Percentiles rank a stretch among this genome's conserved stretches.
These are phyloP conservation scores for Fusarium sterilihyphosum DNA, from an alignment of 2,329 filamentous ascomycete species.

Conservation along the genomic window DNA sequence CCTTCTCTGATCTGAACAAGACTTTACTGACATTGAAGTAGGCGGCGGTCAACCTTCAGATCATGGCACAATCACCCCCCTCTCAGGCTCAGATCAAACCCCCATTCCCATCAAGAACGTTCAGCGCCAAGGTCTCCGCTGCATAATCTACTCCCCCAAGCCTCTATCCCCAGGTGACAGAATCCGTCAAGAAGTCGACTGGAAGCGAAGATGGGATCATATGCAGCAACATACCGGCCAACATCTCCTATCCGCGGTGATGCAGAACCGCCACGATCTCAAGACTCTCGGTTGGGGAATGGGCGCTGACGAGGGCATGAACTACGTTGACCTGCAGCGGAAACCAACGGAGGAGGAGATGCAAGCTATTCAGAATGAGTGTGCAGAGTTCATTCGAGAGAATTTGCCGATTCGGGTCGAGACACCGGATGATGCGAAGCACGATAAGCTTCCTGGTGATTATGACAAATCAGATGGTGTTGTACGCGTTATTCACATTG, in stretches of 20 bases:
- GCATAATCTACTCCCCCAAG: constrained; percentile 36
- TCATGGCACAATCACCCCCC: constrained; percentile 37
- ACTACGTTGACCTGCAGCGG: constrained; percentile 46
- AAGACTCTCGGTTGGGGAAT: constrained; percentile 47
- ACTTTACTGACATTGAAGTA: background rate
- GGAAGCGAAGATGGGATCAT: constrained; percentile 46
- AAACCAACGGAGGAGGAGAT: constrained; percentile 42
- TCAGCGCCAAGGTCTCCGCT: constrained; percentile 43
- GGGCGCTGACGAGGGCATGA: constrained; percentile 41
- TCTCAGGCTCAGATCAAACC: constrained; percentile 6
- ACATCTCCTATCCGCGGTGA: constrained; percentile 46
- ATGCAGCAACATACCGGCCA: constrained; percentile 50
- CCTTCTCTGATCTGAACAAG: fast-evolving
- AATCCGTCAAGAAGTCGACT: constrained; percentile 44
- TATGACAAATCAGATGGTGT: constrained; percentile 46
- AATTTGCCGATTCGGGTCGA: constrained; percentile 40
- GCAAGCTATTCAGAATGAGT: constrained; percentile 39
- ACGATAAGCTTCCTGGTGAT: constrained; percentile 41
- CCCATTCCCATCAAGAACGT: constrained; percentile 39
- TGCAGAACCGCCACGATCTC: constrained; percentile 39
- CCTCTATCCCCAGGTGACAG: constrained; percentile 28
- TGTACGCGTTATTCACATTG: constrained; percentile 44
- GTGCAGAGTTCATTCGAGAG: constrained; percentile 40
- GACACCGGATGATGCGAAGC: constrained; percentile 38
- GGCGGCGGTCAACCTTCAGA: constrained; percentile 48